A percentile compares a stretch with the other conserved stretches of the same genome.
Conservation (phyloP, 192 early-diverging fungal species). For the Backusella morwellensis region DNA sequence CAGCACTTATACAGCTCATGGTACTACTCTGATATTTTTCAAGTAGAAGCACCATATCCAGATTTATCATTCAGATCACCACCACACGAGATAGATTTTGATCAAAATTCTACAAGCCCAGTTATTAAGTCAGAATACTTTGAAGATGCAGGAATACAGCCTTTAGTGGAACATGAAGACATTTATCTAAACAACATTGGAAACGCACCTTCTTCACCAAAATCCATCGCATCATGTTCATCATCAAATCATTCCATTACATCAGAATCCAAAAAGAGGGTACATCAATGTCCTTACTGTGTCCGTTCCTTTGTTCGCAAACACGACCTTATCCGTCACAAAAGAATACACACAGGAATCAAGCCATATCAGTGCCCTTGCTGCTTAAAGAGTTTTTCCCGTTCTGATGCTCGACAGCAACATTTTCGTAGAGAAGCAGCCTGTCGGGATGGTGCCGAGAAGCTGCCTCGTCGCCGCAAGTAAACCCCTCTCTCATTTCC, state of each 20-base stretch:
- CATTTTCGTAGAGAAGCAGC: not conserved
- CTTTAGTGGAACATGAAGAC: not conserved
- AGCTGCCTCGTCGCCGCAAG: not conserved
- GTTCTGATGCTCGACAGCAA: conserved; percentile 11
- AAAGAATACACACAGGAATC: conserved; percentile 14
- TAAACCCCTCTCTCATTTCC: not conserved
- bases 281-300: conserved; percentile 7
- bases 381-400: conserved; percentile 6
- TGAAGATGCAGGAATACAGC: not conserved
- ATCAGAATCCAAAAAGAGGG: not conserved
- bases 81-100: not conserved
- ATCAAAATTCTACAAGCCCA: not conserved
- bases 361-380: conserved; percentile 20
- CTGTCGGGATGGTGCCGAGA: conserved; percentile 2
- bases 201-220: not conserved
- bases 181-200: not conserved
- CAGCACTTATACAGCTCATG: not conserved
- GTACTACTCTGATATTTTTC: not conserved
- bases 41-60: not conserved
- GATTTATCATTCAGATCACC: not conserved
- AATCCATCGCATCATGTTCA: not conserved
- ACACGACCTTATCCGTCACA: conserved; percentile 12
- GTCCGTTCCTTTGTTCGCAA: conserved; percentile 3
- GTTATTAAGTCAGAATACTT: not conserved
- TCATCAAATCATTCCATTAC: not conserved